Conservation (phyloP, 225 moss, liverwort and hornwort genomes). For the Pseudisothecium myosuroides region DNA sequence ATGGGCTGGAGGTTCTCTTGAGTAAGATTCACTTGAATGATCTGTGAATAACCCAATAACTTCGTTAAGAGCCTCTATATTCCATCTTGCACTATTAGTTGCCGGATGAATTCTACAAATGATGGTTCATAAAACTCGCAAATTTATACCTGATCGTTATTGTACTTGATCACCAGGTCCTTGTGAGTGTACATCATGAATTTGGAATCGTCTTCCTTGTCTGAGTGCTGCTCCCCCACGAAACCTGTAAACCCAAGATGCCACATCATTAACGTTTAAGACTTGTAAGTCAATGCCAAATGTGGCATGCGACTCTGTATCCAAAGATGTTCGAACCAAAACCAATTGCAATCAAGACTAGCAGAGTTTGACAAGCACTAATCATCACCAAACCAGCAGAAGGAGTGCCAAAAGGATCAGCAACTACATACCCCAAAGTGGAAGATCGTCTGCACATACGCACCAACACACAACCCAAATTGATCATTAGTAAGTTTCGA, state of each 20-base stretch:
- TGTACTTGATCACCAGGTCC: slow-evolving; percentile 65
- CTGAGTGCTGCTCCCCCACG: slow-evolving; percentile 64
- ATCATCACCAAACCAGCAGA: background rate
- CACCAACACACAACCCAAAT: background rate
- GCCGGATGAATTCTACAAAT: background rate
- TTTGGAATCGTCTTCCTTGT: slow-evolving; percentile 42
- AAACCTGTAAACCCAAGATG: slow-evolving; percentile 40
- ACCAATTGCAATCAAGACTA: background rate
- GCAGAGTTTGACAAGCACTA: background rate
- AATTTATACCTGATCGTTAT: slow-evolving; percentile 67
- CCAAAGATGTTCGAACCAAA: background rate
- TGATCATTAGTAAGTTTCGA: background rate
- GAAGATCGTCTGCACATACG: slow-evolving; percentile 70
- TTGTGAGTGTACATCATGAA: slow-evolving; percentile 58
- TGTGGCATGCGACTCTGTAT: background rate
- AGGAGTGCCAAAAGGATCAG: background rate
- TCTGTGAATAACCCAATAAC: slow-evolving; percentile 23
- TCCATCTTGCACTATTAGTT: background rate
- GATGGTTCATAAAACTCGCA: background rate
- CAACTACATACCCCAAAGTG: slow-evolving; percentile 79
- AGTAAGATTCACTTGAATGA: slow-evolving; percentile 94
- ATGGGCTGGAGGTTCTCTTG: slow-evolving; percentile 58
- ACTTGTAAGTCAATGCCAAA: background rate
- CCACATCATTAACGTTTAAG: background rate
- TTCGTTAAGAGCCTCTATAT: background rate